phyloP scores from a whole-genome alignment of 1,284 basidiomycete species.

The Earliella scabrosa region DNA sequence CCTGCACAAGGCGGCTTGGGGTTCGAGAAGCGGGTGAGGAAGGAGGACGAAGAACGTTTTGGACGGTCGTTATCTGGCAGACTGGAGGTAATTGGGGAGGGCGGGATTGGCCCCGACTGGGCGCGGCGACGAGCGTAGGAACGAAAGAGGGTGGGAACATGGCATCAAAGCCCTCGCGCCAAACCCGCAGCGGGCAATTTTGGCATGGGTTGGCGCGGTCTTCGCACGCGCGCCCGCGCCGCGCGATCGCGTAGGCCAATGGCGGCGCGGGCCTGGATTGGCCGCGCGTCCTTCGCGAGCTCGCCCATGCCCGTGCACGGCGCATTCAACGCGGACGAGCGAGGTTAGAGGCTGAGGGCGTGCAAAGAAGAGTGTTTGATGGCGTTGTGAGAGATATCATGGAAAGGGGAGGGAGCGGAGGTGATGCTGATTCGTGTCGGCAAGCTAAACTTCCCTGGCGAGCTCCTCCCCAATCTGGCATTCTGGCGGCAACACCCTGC shows the following conservation, averaged over 20 bases:
- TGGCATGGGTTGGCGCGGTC: constrained; percentile 6
- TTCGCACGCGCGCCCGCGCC: background rate
- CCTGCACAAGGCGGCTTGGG: background rate
- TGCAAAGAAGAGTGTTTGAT: constrained; percentile 3
- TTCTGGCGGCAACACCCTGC: constrained; percentile 19
- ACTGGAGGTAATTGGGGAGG: background rate
- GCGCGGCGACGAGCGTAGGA: constrained; percentile 12
- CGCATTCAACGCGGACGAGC: background rate
- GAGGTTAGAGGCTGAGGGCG: background rate
- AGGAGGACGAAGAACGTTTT: background rate
- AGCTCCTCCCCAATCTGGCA: constrained; percentile 13
- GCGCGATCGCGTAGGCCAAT: constrained; percentile 11
- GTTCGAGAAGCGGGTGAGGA: background rate
- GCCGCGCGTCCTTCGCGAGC: background rate
- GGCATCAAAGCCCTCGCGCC: constrained; percentile 18
- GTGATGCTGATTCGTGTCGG: constrained; percentile 22
- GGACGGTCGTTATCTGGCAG: constrained; percentile 4
- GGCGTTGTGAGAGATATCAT: constrained; percentile 2
- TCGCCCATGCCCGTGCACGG: background rate
- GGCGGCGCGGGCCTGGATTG: background rate
- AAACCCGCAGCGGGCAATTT: constrained; percentile 15
- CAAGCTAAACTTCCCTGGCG: constrained; percentile 13
- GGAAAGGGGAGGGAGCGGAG: constrained; percentile 11
- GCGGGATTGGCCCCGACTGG: constrained; percentile 6
- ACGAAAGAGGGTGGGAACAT: constrained; percentile 19